phyloP scores from a whole-genome alignment of 23 red algal species.

The Gracilaria domingensis region DNA sequence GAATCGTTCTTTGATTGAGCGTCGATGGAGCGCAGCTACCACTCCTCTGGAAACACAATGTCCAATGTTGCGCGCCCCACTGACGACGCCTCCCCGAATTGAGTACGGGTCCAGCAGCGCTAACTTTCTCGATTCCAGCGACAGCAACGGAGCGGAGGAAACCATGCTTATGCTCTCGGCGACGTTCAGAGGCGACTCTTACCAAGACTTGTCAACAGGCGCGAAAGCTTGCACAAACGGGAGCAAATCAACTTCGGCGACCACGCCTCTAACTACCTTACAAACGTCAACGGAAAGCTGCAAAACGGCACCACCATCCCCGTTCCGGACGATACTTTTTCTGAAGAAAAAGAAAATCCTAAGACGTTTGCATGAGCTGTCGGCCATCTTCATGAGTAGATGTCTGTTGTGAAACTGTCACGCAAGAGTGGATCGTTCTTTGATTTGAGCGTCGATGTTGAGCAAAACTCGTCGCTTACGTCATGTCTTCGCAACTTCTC shows the following conservation, averaged over 20 bases:
- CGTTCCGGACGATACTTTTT: background rate
- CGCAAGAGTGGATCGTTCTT: conserved; percentile 88
- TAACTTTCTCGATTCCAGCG: conserved; percentile 27
- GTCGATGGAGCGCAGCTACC: too few relatives aligned
- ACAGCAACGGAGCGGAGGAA: conserved; percentile 48
- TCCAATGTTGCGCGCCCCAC: conserved; percentile 3
- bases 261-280: background rate
- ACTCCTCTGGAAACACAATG: conserved; percentile 27
- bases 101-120: conserved; percentile 9
- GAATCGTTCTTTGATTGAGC: too few relatives aligned
- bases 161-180: conserved; percentile 86
- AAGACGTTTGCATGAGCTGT: conserved; percentile 92
- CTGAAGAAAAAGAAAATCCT: background rate
- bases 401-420: conserved; percentile 97
- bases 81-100: background rate
- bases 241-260: background rate
- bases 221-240: conserved; percentile 26
- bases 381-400: conserved; percentile 90
- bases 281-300: conserved; percentile 50
- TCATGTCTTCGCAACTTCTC: conserved; percentile 94
- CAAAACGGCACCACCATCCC: conserved; percentile 1
- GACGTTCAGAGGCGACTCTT: conserved; percentile 88
- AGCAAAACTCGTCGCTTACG: conserved; percentile 90
- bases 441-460: conserved; percentile 94
- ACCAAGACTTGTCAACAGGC: conserved; percentile 84